Base-by-base conservation (phyloP, 2,329 filamentous ascomycete genomes). In the Xylariaceae sp. region DNA sequence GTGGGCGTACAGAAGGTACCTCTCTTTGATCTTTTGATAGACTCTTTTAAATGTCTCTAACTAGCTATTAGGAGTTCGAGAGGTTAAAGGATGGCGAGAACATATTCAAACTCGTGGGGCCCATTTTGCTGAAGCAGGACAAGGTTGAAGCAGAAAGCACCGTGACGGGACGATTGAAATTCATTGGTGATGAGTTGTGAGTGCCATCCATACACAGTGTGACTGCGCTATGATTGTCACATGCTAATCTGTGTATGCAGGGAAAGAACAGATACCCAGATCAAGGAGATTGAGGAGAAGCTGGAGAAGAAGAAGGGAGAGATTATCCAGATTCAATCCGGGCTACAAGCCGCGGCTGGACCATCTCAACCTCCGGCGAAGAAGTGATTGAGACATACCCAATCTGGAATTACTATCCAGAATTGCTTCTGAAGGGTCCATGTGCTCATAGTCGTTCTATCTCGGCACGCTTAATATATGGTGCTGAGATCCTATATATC, bases 51-150 rank as follows among this genome's bases (percentile, higher is more conserved):
- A 10, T 27, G 40, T 32, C 35, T 23, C 12, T 6, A 39, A 22
- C 14, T 20, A 17, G 34, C 22, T 14, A 14, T 25, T 53, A 93
- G 84, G 92, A 97, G 67, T 97, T 97, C 66, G 76, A 81, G 33
- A 76, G 78, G 43, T 75, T 97, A 48, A 80, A 83, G 58, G 85
- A 91, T 29, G 86, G 85, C 57, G 86, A 94, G 61, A 88, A 83
- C 53, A 95, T 98, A 67, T 98, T 95, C 80, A 98, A 97, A 70
- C 81, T 96, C 34, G 83, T 95, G 37, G 93, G 93, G 0, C 93
- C 93, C 0, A 88, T 97, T 6, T 72, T 98, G 29, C 69, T 98
- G 61, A 96, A 97, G 75, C 93, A 98, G 68, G 93, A 97, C 47
- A 91, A 88, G 67, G 72, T 81, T 2, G 93, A 98, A 65, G 93